Base-by-base conservation (phyloP, 2,329 filamentous ascomycete genomes). In the Chrysoporthe austroafricana region DNA sequence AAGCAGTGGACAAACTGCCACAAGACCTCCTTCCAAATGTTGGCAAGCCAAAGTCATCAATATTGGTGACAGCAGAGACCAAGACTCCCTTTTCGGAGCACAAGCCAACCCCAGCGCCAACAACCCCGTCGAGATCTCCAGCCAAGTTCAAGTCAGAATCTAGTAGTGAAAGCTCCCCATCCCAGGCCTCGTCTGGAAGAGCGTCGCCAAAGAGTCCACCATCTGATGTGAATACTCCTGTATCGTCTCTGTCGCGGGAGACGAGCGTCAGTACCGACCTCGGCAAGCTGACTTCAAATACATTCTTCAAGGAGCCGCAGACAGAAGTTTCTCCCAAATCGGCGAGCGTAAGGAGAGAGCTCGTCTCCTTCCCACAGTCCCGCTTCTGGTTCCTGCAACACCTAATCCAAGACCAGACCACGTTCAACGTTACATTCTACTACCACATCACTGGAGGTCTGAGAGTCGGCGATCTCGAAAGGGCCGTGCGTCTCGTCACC, bases 321-420 rank as follows among this genome's bases (percentile, higher is more conserved):
- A 26, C 26, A 26, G 26, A 26, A 26, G 26, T 21, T 21, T 34
- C 9, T 39, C 36, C 16, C 32, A 32, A 16, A 13, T 32, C 36
- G 56, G 72, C 72, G 69, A 36, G 8, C n/a, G 32, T 36, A 13
- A 32, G 36, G 16, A 58, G 32, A 13, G 54, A 58, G 54, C 72
- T 66, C 26, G 78, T 83, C 70, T 80, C 81, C 1, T 76, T 77
- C n/a, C 76, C 70, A 5, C 80, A 83, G 69, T 75, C 76, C 0
- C 73, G 80, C 0, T 80, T 82, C 65, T 83, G 79, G 78, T 79
- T 80, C 63, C 67, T 79, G 0, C 66, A 67, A 3, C 68, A 69
- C 7, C 74, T 72, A 3, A n/a, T 81, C 4, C 69, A 79, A 2
- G 76, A 84, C 64, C 71, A 72, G 18, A 78, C 76, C 0, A 75